Evolutionary conservation across 2,329 filamentous ascomycete species (phyloP), one percentile per base, ranked within the genome.

Genomic region (Ambrosiella cleistominuta): DNA sequence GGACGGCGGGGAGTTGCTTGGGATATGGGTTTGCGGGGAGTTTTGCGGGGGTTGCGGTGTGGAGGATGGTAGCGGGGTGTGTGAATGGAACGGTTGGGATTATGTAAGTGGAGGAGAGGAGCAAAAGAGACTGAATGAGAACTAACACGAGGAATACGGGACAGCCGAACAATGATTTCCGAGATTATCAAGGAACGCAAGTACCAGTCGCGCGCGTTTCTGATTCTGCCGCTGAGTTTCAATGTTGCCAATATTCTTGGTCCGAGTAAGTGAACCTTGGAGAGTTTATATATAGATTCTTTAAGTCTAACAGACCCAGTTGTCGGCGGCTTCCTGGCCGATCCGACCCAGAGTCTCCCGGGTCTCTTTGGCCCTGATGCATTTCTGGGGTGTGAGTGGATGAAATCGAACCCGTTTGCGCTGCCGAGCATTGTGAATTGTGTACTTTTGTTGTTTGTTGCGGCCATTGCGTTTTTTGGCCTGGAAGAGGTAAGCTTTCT

Each of bases 1-100:
- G 85, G 0, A 85, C 84, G 0, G 77, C 78, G 57, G 66, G 86
- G 9, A 83, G 82, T 4, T 82, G 79, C 62, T 64, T 89, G 13
- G 85, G 85, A 0, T 86, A 88, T 65, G 85, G 84, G 0, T 88
- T 89, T 65, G 81, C 82, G 3, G 76, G 72, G 36, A 82, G 74
- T 3, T 88, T 88, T 65, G 72, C 70, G 12, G 71, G 74, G 66
- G 84, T 84, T 0, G 76, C 83, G 0, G 73, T 81, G 51, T 89
- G 85, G 71, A 73, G 86, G 5, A 76, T 74, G 9, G 66, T 86
- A 40, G 85, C 83, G 0, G 86, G 86, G 35, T 71, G 68, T 3
- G 68, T 75, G 40, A 76, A 76, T 60, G 74, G 74, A 3, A 74
- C 73, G 3, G 74, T 76, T 45, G 74, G 74, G 0, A 74, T 75